These are phyloP conservation scores for Podospora pseudocomata DNA, from an alignment of 495 filamentous ascomycete genomes.

Conservation along the genomic window DNA sequence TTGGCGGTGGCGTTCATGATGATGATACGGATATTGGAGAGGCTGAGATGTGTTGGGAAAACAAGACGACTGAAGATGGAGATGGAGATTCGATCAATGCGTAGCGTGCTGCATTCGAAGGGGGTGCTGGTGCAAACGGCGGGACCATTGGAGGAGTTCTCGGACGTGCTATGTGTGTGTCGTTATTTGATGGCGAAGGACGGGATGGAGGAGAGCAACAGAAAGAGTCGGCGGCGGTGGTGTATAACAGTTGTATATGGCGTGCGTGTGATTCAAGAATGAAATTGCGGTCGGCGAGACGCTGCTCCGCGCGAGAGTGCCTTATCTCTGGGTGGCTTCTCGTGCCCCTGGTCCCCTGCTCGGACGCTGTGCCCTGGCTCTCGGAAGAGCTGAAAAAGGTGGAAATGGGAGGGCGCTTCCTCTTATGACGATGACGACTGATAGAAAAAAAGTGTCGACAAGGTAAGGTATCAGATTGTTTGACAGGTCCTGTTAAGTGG, in stretches of 20 bases:
- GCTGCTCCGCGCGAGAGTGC: slow-evolving; percentile 8
- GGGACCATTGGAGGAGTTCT: slow-evolving; percentile 18
- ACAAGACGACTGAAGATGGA: neutral
- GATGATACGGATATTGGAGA: neutral
- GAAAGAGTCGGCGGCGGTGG: neutral
- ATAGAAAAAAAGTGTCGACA: neutral
- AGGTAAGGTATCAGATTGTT: neutral
- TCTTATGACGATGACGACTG: no score
- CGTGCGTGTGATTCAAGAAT: slow-evolving; percentile 14
- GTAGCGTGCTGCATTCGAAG: slow-evolving; percentile 13
- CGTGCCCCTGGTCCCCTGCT: slow-evolving; percentile 4
- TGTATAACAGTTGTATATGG: neutral
- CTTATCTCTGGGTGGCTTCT: slow-evolving; percentile 9
- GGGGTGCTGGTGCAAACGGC: slow-evolving; percentile 4
- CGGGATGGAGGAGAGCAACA: neutral
- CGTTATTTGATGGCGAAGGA: neutral
- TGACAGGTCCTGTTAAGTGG: neutral
- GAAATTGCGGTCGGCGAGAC: slow-evolving; percentile 13
- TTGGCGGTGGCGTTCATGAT: slow-evolving; percentile 7
- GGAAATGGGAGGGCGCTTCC: no score
- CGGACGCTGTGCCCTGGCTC: slow-evolving; percentile 1
- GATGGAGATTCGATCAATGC: slow-evolving; percentile 2
- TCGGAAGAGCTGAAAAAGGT: neutral
- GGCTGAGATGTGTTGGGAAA: neutral
- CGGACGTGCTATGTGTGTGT: neutral